Evolutionary conservation across 2,329 filamentous ascomycete species (phyloP).

Genomic region (Cercospora brassicicola): DNA sequence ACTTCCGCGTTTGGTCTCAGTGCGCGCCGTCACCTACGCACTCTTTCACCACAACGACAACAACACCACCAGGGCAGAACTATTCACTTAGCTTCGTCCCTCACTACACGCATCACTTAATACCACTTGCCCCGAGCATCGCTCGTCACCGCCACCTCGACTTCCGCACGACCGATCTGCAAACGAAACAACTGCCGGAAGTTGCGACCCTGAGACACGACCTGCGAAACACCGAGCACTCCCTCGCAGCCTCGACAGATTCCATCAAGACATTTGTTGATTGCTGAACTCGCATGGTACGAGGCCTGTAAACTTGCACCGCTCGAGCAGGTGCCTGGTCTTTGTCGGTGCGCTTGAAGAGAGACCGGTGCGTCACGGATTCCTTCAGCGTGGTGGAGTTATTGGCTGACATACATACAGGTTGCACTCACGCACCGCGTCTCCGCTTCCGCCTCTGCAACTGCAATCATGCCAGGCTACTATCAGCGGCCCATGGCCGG

Average conservation of each 20-base stretch:
- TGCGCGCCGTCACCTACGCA: constrained; percentile 19
- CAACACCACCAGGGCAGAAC: constrained; percentile 27
- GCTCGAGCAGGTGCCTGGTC: constrained; percentile 28
- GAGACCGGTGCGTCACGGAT: constrained; percentile 27
- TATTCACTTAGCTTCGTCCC: constrained; percentile 40
- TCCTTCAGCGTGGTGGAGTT: neutral
- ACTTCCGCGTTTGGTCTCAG: constrained; percentile 9
- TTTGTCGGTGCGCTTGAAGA: constrained; percentile 28
- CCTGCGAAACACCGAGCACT: constrained; percentile 15
- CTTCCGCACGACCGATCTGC: neutral
- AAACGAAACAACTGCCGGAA: neutral
- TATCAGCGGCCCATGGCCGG: constrained; percentile 46
- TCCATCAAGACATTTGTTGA: constrained; percentile 13
- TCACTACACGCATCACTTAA: constrained; percentile 4
- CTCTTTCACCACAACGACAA: constrained; percentile 18
- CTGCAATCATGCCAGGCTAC: constrained; percentile 53
- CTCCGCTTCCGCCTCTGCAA: constrained; percentile 41
- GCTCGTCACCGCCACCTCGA: neutral
- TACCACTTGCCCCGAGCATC: constrained; percentile 1
- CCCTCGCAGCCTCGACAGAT: constrained; percentile 9
- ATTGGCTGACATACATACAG: constrained; percentile 19
- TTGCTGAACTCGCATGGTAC: constrained; percentile 27
- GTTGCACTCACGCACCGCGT: constrained; percentile 46
- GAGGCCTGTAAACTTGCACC: constrained; percentile 29
- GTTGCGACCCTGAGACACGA: constrained; percentile 3